phyloP scores from a whole-genome alignment of 2,329 filamentous ascomycete species.

The Scedosporium apiospermum region DNA sequence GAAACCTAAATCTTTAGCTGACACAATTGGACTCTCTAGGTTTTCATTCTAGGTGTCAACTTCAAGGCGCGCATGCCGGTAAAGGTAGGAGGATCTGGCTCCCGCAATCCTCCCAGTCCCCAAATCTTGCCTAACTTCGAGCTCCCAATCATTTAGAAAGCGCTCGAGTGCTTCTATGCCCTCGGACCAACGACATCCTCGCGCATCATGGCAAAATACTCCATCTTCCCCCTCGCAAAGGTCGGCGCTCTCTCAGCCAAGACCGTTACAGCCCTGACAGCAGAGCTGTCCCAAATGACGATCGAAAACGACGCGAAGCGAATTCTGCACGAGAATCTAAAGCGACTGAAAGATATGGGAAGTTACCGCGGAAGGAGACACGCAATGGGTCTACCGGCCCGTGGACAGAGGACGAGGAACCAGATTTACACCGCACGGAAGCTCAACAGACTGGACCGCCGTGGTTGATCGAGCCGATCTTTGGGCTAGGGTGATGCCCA shows the following conservation, averaged over 20 bases:
- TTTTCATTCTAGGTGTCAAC: slow-evolving; percentile 78
- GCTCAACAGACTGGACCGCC: slow-evolving; percentile 49
- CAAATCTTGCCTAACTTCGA: slow-evolving; percentile 6
- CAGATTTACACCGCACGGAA: slow-evolving; percentile 55
- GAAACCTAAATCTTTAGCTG: background rate
- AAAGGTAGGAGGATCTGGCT: slow-evolving; percentile 47
- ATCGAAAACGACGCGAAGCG: slow-evolving; percentile 82
- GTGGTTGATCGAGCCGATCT: slow-evolving; percentile 19
- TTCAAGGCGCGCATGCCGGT: slow-evolving; percentile 79
- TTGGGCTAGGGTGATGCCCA: background rate
- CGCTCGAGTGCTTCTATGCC: slow-evolving; percentile 78
- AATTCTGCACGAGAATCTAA: slow-evolving; percentile 75
- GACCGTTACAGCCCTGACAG: slow-evolving; percentile 72
- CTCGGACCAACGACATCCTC: slow-evolving; percentile 62
- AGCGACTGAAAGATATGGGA: slow-evolving; percentile 79
- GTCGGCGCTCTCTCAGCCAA: slow-evolving; percentile 65
- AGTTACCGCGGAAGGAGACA: slow-evolving; percentile 82
- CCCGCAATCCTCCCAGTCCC: slow-evolving; percentile 2
- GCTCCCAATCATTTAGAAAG: slow-evolving; percentile 38
- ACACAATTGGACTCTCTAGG: slow-evolving; percentile 32
- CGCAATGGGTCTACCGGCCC: slow-evolving; percentile 83
- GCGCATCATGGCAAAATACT: slow-evolving; percentile 77
- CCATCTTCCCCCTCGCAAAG: slow-evolving; percentile 75
- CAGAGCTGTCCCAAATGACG: slow-evolving; percentile 81
- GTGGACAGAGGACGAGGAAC: slow-evolving; percentile 79